phyloP scores from a whole-genome alignment of 2,329 filamentous ascomycete species.

The Orbilia blumenaviensis region DNA sequence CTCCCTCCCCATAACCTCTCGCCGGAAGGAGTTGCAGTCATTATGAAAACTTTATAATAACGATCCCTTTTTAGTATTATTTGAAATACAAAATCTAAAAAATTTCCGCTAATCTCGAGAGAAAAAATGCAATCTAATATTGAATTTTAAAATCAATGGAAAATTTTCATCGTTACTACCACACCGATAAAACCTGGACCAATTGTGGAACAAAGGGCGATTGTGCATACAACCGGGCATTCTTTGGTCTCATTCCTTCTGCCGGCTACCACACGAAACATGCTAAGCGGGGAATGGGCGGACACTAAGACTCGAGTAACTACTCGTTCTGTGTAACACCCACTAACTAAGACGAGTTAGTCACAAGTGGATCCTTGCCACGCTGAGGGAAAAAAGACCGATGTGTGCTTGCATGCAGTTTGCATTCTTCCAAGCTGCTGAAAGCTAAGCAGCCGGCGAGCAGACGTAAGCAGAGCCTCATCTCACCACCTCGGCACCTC shows the following conservation, averaged over 20 bases:
- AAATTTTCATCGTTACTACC: not conserved
- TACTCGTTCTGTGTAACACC: not conserved
- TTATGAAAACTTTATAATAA: not conserved
- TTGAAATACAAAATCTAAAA: no score
- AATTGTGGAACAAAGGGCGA: not conserved
- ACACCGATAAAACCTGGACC: not conserved
- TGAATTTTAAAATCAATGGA: not conserved
- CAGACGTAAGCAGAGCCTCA: not conserved
- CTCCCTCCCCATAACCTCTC: slow-evolving; percentile 3
- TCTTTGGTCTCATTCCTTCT: not conserved
- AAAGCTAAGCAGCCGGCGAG: not conserved
- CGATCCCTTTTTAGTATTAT: no score
- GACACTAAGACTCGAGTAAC: not conserved
- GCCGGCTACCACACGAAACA: not conserved
- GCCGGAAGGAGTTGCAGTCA: not conserved
- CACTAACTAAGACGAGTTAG: not conserved
- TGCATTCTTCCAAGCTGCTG: not conserved
- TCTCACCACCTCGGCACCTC: not conserved
- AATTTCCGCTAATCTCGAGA: not conserved
- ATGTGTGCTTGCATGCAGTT: not conserved
- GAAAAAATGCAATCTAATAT: not conserved
- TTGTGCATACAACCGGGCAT: not conserved
- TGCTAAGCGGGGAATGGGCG: not conserved
- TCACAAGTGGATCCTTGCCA: not conserved
- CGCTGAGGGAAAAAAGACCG: not conserved